These are phyloP conservation scores for Quercus phellos DNA, from an alignment of 331 rosid genomes.

Conservation along the genomic window DNA sequence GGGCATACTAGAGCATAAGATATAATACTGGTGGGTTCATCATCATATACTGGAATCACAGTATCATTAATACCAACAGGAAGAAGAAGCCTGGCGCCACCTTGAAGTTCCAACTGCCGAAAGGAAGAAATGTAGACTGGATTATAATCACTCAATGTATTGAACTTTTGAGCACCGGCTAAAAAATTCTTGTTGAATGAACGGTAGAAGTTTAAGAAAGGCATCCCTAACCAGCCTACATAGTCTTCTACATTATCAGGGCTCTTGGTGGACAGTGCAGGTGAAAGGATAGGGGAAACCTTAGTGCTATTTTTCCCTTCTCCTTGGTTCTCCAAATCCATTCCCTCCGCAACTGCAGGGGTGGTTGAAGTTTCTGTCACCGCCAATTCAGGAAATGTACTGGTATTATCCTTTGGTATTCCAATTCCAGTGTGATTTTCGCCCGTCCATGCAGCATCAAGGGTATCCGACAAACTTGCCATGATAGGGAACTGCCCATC, in stretches of 20 bases:
- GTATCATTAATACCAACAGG: constrained; percentile 74
- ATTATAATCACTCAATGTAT: constrained; percentile 46
- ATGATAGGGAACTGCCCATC: constrained; percentile 56
- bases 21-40: constrained; percentile 91
- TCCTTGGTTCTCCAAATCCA: constrained; percentile 35
- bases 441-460: constrained; percentile 84
- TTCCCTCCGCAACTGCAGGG: constrained; percentile 23
- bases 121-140: constrained; percentile 72
- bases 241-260: constrained; percentile 59
- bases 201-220: constrained; percentile 69
- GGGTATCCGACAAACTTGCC: constrained; percentile 68
- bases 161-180: constrained; percentile 56
- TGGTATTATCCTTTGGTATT: constrained; percentile 31
- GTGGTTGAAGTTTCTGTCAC: constrained; percentile 33
- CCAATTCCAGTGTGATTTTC: constrained; percentile 38
- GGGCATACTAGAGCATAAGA: constrained; percentile 68
- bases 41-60: constrained; percentile 80
- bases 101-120: constrained; percentile 66
- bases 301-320: constrained; percentile 46
- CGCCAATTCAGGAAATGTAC: constrained; percentile 30
- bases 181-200: constrained; percentile 55
- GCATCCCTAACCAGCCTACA: constrained; percentile 62
- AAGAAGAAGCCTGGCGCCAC: constrained; percentile 79
- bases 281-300: constrained; percentile 29
- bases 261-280: constrained; percentile 29